phyloP scores from a whole-genome alignment of 495 filamentous ascomycete genomes.

The Tuber calosporum region DNA sequence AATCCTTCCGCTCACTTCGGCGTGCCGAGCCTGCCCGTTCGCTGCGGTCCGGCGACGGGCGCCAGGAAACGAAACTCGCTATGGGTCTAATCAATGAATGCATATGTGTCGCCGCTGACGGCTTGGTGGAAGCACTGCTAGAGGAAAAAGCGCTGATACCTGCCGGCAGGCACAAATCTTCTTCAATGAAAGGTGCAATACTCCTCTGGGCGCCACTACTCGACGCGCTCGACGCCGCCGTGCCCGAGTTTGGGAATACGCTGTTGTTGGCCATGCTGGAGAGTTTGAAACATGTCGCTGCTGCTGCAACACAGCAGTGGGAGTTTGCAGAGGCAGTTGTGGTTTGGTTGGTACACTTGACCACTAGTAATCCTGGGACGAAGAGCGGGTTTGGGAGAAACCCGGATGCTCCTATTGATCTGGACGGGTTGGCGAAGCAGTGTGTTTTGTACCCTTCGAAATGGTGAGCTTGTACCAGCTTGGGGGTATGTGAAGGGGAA shows the following conservation, averaged over 20 bases:
- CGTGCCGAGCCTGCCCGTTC: slow-evolving; percentile 19
- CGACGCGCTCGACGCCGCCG: slow-evolving; percentile 21
- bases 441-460: slow-evolving; percentile 33
- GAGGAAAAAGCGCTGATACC: slow-evolving; percentile 41
- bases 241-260: slow-evolving; percentile 23
- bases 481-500: neutral
- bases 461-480: slow-evolving; percentile 16
- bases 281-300: slow-evolving; percentile 14
- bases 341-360: slow-evolving; percentile 31
- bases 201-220: slow-evolving; percentile 37
- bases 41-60: slow-evolving; percentile 24
- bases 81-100: slow-evolving; percentile 37
- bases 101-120: slow-evolving; percentile 24
- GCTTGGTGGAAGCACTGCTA: slow-evolving; percentile 32
- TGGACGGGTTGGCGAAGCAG: slow-evolving; percentile 29
- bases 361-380: slow-evolving; percentile 5
- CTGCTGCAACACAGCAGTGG: neutral
- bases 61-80: slow-evolving; percentile 21
- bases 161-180: slow-evolving; percentile 33
- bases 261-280: slow-evolving; percentile 37
- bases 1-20: slow-evolving; percentile 12
- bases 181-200: slow-evolving; percentile 36
- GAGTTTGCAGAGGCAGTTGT: slow-evolving; percentile 35
- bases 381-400: slow-evolving; percentile 15
- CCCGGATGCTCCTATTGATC: slow-evolving; percentile 15